Conservation (phyloP, 495 filamentous ascomycete genomes). For the Aspergillus cavernicola region DNA sequence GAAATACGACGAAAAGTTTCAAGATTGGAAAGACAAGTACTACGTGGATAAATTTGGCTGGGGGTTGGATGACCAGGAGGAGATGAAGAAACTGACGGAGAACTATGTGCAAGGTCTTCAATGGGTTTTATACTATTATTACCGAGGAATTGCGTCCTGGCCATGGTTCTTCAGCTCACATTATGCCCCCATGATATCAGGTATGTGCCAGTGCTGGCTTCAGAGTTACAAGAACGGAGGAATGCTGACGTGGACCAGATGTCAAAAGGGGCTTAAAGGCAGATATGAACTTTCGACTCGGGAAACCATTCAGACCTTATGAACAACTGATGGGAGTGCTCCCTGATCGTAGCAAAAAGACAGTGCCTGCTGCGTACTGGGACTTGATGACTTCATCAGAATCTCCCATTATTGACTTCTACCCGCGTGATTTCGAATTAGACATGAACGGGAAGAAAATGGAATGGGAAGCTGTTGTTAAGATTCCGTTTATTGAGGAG, state of each 20-base stretch:
- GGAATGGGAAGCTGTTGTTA: slow-evolving; percentile 99
- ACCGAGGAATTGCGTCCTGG: slow-evolving; percentile 95
- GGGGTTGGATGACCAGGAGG: slow-evolving; percentile 76
- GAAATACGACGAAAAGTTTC: slow-evolving; percentile 84
- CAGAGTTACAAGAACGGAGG: background rate
- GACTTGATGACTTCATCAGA: slow-evolving; percentile 85
- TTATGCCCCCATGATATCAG: slow-evolving; percentile 95
- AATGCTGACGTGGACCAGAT: slow-evolving; percentile 46
- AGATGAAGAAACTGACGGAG: slow-evolving; percentile 78
- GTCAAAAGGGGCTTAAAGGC: slow-evolving; percentile 84
- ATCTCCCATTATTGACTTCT: slow-evolving; percentile 98
- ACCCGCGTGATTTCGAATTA: slow-evolving; percentile 93
- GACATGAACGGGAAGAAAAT: slow-evolving; percentile 99
- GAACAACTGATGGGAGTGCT: slow-evolving; percentile 99
- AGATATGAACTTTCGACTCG: slow-evolving; percentile 86
- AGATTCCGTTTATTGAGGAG: slow-evolving; percentile 98
- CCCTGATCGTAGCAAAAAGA: slow-evolving; percentile 94
- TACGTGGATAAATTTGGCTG: slow-evolving; percentile 89
- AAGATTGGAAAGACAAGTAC: slow-evolving; percentile 88
- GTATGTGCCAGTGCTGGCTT: slow-evolving; percentile 35
- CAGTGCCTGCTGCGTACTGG: slow-evolving; percentile 84
- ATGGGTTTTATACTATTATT: slow-evolving; percentile 99
- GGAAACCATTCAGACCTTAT: slow-evolving; percentile 89
- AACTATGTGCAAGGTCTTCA: slow-evolving; percentile 98
- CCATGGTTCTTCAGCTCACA: slow-evolving; percentile 97